Evolutionary conservation across 345 rosid genomes (phyloP), one percentile per base, ranked within the genome.

Genomic region (Erodium maritimum): DNA sequence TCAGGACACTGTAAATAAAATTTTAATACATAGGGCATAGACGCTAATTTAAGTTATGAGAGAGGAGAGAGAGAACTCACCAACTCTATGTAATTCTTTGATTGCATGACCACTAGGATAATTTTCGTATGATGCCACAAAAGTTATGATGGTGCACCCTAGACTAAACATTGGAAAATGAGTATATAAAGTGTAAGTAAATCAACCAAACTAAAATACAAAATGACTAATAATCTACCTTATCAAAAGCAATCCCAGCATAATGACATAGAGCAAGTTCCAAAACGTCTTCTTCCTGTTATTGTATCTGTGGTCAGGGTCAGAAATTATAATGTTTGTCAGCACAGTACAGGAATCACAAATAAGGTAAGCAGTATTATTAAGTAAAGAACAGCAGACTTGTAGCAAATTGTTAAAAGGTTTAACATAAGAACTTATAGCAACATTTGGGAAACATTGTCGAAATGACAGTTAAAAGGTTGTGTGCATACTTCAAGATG

Each of bases 51-150:
- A n/a, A n/a, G n/a, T n/a, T n/a, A 7, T 42, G 3, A 0, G 19
- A 12, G 33, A 54, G 55, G 58, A 55, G 67, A 51, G 65, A 62
- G 69, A 74, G 54, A 53, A 62, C 95, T 79, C 74, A 87, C 99
- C 79, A 62, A 72, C 70, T 58, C 61, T 76, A 78, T 87, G 99
- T 80, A 93, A 79, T 65, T 78, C 76, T 66, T 78, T 83, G 54
- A 93, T 74, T 52, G 99, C 95, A 69, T 82, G 75, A 64, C 97
- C 91, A 54, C 97, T 83, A 60, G 97, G 94, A 77, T 93, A 93
- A 65, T 89, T 93, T 77, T 77, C 76, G 67, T 79, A 87, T 16
- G 95, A 93, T 11, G 99, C 99, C 91, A 80, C 59, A 80, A 85
- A 89, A 65, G 82, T 60, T 63, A 85, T 52, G 66, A 67, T 62